A percentile compares a stretch with the other conserved stretches of the same genome.
Evolutionary conservation across 2,329 filamentous ascomycete genomes (phyloP).

Genomic region (Xylariaceae sp.): DNA sequence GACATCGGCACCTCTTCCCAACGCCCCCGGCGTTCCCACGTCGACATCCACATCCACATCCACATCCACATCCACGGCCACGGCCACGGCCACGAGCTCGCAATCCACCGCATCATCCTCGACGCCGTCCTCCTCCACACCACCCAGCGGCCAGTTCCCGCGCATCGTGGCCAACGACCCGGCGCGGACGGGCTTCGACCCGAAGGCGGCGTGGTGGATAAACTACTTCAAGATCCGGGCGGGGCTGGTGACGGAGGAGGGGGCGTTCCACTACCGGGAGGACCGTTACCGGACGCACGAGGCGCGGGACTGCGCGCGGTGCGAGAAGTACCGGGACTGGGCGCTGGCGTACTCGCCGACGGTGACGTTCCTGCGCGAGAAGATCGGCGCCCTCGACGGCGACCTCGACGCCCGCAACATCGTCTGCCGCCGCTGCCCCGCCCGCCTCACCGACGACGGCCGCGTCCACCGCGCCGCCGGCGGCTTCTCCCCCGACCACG

Average conservation of each 20-base stretch:
- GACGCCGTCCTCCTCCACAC: conserved; percentile 11
- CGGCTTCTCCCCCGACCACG: conserved; percentile 83
- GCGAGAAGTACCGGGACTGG: conserved; percentile 82
- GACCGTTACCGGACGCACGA: conserved; percentile 76
- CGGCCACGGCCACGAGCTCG: too few species aligned
- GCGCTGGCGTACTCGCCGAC: conserved; percentile 82
- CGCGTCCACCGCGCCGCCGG: conserved; percentile 69
- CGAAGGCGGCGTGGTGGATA: conserved; percentile 67
- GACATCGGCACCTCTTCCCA: conserved; percentile 9
- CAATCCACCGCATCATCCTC: conserved; percentile 9
- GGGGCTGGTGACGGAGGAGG: conserved; percentile 69
- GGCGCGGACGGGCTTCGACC: conserved; percentile 64
- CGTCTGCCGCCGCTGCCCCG: conserved; percentile 76
- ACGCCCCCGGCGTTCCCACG: conserved; percentile 5
- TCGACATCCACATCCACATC: conserved; percentile 12
- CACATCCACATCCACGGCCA: conserved; percentile 5
- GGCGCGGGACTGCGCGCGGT: conserved; percentile 75
- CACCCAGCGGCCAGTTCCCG: conserved; percentile 22
- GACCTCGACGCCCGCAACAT: conserved; percentile 75
- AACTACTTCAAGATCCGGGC: conserved; percentile 85
- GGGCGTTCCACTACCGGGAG: conserved; percentile 75
- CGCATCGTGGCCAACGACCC: conserved; percentile 59
- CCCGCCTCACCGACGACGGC: conserved; percentile 57
- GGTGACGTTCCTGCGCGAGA: conserved; percentile 83
- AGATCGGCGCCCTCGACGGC: conserved; percentile 78